These are phyloP conservation scores for Linum trigynum DNA, from an alignment of 345 rosid genomes.

Conservation along the genomic window DNA sequence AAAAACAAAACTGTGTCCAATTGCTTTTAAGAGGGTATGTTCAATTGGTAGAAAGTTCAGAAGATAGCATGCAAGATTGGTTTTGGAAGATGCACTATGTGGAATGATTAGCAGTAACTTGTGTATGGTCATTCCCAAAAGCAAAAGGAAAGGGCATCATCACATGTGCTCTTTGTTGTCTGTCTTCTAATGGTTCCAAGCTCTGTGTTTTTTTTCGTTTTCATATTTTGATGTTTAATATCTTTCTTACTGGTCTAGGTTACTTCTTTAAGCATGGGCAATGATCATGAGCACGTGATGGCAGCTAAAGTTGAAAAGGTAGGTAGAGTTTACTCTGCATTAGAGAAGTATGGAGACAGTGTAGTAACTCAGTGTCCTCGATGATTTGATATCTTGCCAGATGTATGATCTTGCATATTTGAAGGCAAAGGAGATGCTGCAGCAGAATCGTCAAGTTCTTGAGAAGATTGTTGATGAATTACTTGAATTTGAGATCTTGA, in stretches of 20 bases:
- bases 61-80: background rate
- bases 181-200: no score
- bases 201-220: background rate
- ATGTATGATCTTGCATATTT: slow-evolving; percentile 67
- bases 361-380: background rate
- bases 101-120: no score
- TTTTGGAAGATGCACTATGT: background rate
- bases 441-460: slow-evolving; percentile 56
- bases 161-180: no score
- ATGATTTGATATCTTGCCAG: slow-evolving; percentile 29
- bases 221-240: slow-evolving; percentile 9
- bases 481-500: slow-evolving; percentile 75
- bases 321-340: slow-evolving; percentile 5
- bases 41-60: background rate
- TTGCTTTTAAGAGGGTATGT: no score
- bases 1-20: no score
- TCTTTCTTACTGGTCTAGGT: slow-evolving; percentile 32
- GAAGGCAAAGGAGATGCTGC: slow-evolving; percentile 74
- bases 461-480: slow-evolving; percentile 84
- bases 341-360: background rate
- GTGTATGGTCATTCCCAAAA: no score
- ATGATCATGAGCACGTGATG: slow-evolving; percentile 69
- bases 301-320: slow-evolving; percentile 89
- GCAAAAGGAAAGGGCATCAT: no score
- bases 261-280: slow-evolving; percentile 81